Base-by-base conservation (phyloP, 176 grass and related monocot species). In the Oryza meridionalis region DNA sequence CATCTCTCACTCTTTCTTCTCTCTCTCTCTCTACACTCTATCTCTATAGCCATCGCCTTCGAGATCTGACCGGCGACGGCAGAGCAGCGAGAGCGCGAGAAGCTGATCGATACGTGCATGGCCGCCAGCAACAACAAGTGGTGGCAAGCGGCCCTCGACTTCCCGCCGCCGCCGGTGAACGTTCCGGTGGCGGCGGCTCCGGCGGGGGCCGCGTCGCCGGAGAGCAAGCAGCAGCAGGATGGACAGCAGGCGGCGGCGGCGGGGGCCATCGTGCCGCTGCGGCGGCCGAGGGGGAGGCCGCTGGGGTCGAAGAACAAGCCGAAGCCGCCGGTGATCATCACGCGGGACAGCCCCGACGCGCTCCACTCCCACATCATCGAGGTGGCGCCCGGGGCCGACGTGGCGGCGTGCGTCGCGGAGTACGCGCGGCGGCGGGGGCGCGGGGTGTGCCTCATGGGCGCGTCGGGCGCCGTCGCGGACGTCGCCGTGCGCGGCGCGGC, bases 221-320 rank as follows among this genome's bases (percentile, higher is more conserved):
- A 83, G 15, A 73, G n/a, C 35, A 83, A 86, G 42, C 81, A 68
- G 44, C 55, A 43, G 22, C 11, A 11, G 11, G 45, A n/a, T n/a
- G n/a, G n/a, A n/a, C 50, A 6, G 0, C 76, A n/a, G 65, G 64
- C 4, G 24, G 31, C 47, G 15, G 8, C 25, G 7, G 29, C 17
- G 0, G 84, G 85, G 4, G 70, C 82, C 70, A 77, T 91, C 82
- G 89, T 84, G 72, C 85, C 89, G 82, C 69, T 85, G 31, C 78
- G 90, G 19, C 19, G 80, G 75, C 90, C 90, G 35, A 80, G 90
- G 1, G 90, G 90, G 0, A 84, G 90, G 2, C 90, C 90, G 25
- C 77, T 86, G 51, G 90, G 90, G 13, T 89, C 87, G 32, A 92
- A 92, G 87, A 92, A 92, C 90, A 92, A 92, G 87, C 90, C 90